phyloP scores from a whole-genome alignment of 768 basidiomycete species.

The Termitomyces sp. region DNA sequence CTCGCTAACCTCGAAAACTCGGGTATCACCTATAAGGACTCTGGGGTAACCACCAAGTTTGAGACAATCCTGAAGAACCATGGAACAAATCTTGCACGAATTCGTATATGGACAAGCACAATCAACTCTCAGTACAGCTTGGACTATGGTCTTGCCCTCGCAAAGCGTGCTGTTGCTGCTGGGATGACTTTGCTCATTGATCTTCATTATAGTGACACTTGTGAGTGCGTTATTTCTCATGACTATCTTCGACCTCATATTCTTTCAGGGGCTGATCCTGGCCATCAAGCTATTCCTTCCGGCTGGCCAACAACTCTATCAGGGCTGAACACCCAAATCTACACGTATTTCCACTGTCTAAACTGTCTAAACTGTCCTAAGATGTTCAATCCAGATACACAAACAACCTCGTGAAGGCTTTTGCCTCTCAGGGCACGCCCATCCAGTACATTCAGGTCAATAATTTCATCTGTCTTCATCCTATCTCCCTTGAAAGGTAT shows the following conservation, averaged over 20 bases:
- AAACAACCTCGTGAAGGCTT: conserved; percentile 41
- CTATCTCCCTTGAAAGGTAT: neutral
- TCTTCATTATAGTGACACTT: conserved; percentile 61
- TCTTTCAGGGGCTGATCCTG: conserved; percentile 55
- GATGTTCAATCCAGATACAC: conserved; percentile 36
- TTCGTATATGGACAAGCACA: conserved; percentile 61
- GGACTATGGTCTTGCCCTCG: conserved; percentile 45
- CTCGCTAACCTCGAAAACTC: conserved; percentile 45
- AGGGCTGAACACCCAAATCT: conserved; percentile 53
- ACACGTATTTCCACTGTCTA: conserved; percentile 26
- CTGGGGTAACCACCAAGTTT: conserved; percentile 29
- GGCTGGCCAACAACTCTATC: conserved; percentile 45
- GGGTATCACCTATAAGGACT: conserved; percentile 39
- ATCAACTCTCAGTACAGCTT: conserved; percentile 42
- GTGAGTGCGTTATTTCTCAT: conserved; percentile 23
- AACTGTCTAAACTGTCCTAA: neutral
- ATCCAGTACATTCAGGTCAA: conserved; percentile 44
- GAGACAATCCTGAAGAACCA: conserved; percentile 50
- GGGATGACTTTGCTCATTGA: conserved; percentile 53
- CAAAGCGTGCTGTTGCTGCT: conserved; percentile 48
- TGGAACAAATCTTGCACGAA: conserved; percentile 52
- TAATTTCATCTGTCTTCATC: neutral
- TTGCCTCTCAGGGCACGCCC: conserved; percentile 47
- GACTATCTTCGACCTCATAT: neutral
- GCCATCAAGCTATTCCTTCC: conserved; percentile 52